Base-by-base conservation (phyloP, 1,284 basidiomycete species). In the Trametes polyzona region DNA sequence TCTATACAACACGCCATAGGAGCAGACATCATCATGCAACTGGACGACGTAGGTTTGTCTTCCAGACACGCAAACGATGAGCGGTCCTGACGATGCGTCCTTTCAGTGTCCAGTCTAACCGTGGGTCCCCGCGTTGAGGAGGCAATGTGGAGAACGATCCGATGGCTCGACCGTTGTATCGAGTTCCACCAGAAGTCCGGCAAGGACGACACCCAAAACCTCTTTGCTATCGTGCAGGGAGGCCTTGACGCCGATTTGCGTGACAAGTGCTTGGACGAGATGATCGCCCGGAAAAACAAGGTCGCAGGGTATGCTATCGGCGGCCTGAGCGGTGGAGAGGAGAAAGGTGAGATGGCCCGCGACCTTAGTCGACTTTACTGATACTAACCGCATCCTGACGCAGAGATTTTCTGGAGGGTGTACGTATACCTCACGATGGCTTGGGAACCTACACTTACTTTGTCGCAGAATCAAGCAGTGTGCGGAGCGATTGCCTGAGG, bases 1-100 rank as follows among this genome's bases (percentile, higher is more conserved):
- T 82, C 84, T n/a, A 87, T 90, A 65, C 90, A 93, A 69, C 92
- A 95, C 67, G 79, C 87, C 4, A 93, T 95, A 42, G 92, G 92
- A 4, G 90, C 88, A 16, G 92, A 95, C 71, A 95, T 95, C 55
- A 93, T 95, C 62, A 94, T 94, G 92, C 92, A 94, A 68, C 78
- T 94, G 12, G 92, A 94, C 69, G 92, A 94, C 73, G 93, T 94
- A 50, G 92, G 90, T 89, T 65, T 71, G 86, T 75, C 30, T 19
- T 55, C 33, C 23, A 19, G 1, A 16, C 29, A 32, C 10, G 1
- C 3, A 1, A 6, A 21, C 1, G 29, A 11, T 2, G 27, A 50
- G 5, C 5, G 7, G 10, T 23, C 12, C 14, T 50, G 17, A 47
- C 24, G 6, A 32, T 16, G 21, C 12, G 12, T 23, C 14, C 27